Conservation (phyloP, 108 stramenopile species). For the Cyclotella atomus region DNA sequence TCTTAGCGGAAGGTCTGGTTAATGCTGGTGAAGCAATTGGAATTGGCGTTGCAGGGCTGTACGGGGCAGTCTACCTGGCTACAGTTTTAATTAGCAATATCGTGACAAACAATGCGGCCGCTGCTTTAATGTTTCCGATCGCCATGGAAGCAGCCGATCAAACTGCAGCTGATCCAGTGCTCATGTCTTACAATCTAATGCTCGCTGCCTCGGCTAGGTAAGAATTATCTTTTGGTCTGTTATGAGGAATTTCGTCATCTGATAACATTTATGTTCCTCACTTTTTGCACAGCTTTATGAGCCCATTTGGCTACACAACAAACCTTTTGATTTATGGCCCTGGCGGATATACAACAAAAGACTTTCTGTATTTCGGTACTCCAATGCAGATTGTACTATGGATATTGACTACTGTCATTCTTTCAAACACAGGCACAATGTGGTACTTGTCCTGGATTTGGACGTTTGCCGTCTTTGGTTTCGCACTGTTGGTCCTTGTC, state of each 20-base stretch:
- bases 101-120: conserved; percentile 91
- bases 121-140: conserved; percentile 84
- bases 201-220: conserved; percentile 80
- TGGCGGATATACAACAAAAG: conserved; percentile 65
- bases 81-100: conserved; percentile 82
- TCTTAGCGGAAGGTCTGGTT: conserved; percentile 66
- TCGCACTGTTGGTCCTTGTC: conserved; percentile 15
- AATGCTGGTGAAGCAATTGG: conserved; percentile 56
- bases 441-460: conserved; percentile 66
- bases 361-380: conserved; percentile 75
- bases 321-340: conserved; percentile 88
- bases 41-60: conserved; percentile 72
- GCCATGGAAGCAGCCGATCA: conserved; percentile 83
- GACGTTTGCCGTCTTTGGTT: conserved; percentile 38
- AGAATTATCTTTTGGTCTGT: no score
- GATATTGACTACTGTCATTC: conserved; percentile 59
- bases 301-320: conserved; percentile 83
- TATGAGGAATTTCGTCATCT: no score
- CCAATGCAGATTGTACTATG: conserved; percentile 85
- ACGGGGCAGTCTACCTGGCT: conserved; percentile 85
- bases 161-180: conserved; percentile 53
- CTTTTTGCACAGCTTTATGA: no score
- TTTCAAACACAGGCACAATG: conserved; percentile 29
- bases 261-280: no score
- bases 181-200: conserved; percentile 85